Percentiles rank a stretch among this genome's conserved stretches.
These are phyloP conservation scores for Leucoagaricus sp. DNA, from an alignment of 1,284 basidiomycete genomes.

Conservation along the genomic window DNA sequence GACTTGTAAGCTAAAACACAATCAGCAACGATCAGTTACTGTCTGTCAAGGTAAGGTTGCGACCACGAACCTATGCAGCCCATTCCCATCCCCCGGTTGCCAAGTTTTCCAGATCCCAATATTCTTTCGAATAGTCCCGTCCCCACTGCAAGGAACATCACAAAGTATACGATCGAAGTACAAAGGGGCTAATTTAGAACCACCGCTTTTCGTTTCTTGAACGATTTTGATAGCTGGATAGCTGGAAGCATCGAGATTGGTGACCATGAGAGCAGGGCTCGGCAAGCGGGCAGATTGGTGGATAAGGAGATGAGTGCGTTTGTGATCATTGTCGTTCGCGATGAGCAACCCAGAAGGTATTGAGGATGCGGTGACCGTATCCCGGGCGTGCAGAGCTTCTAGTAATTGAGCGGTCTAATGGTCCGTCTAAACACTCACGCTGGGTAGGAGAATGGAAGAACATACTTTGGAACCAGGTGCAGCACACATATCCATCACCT, in stretches of 20 bases:
- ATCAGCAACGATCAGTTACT: background rate
- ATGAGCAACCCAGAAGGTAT: conserved; percentile 80
- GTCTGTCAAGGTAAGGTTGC: background rate
- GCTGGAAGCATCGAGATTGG: conserved; percentile 93
- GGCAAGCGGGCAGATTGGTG: conserved; percentile 97
- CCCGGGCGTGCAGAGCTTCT: conserved; percentile 81
- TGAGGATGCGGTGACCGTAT: conserved; percentile 59
- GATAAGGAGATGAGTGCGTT: conserved; percentile 95
- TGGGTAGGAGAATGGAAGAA: background rate
- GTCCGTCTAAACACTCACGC: conserved; percentile 3
- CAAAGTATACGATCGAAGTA: conserved; percentile 94
- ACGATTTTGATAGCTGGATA: conserved; percentile 77
- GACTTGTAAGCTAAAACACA: conserved; percentile 71
- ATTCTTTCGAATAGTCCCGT: conserved; percentile 96
- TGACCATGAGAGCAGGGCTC: conserved; percentile 91
- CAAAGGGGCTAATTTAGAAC: conserved; percentile 44
- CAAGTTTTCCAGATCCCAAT: conserved; percentile 94
- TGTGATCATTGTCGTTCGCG: conserved; percentile 92
- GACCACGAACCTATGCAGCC: conserved; percentile 75
- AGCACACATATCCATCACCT: conserved; percentile 99
- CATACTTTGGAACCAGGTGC: conserved; percentile 93
- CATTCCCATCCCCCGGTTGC: conserved; percentile 88
- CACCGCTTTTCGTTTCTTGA: conserved; percentile 22
- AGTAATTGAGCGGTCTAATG: conserved; percentile 84
- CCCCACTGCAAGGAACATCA: conserved; percentile 97